Evolutionary conservation across 1,284 basidiomycete species (phyloP).

Genomic region (Ceraceosorus bombacis): DNA sequence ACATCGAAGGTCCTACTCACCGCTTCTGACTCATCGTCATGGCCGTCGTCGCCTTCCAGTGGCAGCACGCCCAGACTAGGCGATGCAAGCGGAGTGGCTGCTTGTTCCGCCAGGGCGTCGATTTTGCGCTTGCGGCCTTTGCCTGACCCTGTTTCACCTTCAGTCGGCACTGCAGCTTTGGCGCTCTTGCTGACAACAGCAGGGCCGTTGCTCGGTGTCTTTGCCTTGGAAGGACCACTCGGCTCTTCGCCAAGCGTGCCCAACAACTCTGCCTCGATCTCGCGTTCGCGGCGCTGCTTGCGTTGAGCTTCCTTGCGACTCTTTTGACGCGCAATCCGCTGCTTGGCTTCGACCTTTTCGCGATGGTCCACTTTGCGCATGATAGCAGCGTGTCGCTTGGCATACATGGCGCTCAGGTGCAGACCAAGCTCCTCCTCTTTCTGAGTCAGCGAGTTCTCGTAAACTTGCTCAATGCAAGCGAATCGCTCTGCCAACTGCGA

Average conservation of each 20-base stretch:
- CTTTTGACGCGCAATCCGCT: slow-evolving; percentile 14
- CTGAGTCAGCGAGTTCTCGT: slow-evolving; percentile 15
- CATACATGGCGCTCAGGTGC: slow-evolving; percentile 32
- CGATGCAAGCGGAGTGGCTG: neutral
- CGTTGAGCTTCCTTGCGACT: slow-evolving; percentile 22
- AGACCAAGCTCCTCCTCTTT: slow-evolving; percentile 25
- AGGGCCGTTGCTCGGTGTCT: neutral
- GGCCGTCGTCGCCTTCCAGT: too few species aligned
- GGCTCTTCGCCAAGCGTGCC: slow-evolving; percentile 34
- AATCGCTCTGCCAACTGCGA: slow-evolving; percentile 25
- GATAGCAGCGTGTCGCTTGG: slow-evolving; percentile 30
- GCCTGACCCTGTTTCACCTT: neutral
- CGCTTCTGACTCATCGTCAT: too few species aligned
- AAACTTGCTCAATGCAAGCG: slow-evolving; percentile 28
- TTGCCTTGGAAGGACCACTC: slow-evolving; percentile 11
- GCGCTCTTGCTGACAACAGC: neutral
- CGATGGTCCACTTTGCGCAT: slow-evolving; percentile 24
- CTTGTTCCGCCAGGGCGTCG: neutral
- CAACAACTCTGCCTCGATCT: slow-evolving; percentile 43
- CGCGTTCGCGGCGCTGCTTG: slow-evolving; percentile 24
- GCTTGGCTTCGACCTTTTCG: slow-evolving; percentile 23
- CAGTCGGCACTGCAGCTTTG: neutral
- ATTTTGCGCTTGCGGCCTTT: neutral
- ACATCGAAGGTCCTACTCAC: neutral
- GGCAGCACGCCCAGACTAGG: neutral